These are phyloP conservation scores for Aspergillaceae sp. DNA, from an alignment of 2,329 filamentous ascomycete species.

Conservation along the genomic window DNA sequence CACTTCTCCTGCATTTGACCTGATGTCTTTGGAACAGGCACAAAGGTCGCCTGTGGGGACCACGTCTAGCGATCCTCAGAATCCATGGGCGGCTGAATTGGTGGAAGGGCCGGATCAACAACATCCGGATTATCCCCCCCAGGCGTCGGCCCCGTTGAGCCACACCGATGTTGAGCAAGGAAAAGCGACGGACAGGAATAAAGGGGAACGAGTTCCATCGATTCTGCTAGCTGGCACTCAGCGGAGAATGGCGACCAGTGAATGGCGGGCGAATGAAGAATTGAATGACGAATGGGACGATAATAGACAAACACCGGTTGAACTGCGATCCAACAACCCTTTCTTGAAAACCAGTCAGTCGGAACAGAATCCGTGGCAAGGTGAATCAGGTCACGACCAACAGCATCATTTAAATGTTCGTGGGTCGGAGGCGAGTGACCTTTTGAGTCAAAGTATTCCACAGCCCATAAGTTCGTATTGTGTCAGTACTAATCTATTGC, in stretches of 20 bases:
- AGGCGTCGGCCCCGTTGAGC: conserved; percentile 4
- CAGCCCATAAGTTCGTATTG: neutral
- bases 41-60: conserved; percentile 27
- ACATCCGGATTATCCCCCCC: conserved; percentile 3
- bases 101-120: conserved; percentile 14
- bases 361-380: conserved; percentile 14
- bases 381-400: conserved; percentile 9
- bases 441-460: conserved; percentile 25
- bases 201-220: conserved; percentile 12
- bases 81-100: conserved; percentile 25
- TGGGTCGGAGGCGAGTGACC: conserved; percentile 15
- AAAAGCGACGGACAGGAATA: conserved; percentile 3
- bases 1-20: conserved; percentile 30
- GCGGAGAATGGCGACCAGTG: conserved; percentile 13
- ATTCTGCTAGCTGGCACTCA: conserved; percentile 16
- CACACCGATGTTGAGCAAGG: conserved; percentile 1
- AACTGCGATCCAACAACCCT: conserved; percentile 33
- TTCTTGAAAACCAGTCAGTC: conserved; percentile 25
- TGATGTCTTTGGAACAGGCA: conserved; percentile 31
- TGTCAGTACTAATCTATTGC: conserved; percentile 6
- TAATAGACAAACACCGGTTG: conserved; percentile 12
- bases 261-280: conserved; percentile 9
- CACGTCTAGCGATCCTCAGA: conserved; percentile 18
- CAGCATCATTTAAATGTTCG: conserved; percentile 10
- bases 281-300: conserved; percentile 15